phyloP scores from a whole-genome alignment of 208 protist species.

The Blastocrithidia nonstop region DNA sequence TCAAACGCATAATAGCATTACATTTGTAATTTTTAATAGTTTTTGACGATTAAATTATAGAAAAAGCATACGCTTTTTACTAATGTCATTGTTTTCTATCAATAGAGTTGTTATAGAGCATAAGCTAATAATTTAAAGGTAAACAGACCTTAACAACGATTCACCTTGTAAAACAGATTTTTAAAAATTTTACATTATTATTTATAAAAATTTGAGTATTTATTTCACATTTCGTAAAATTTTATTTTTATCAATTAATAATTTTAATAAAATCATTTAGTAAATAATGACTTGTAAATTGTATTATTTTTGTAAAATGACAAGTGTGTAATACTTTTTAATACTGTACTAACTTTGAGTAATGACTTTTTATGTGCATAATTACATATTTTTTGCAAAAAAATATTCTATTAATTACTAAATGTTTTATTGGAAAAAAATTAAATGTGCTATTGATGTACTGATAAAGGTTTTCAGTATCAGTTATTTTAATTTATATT shows the following conservation, averaged over 20 bases:
- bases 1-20: too few species aligned
- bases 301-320: neutral
- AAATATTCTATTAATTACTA: slow-evolving; percentile 1
- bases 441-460: neutral
- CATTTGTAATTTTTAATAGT: too few species aligned
- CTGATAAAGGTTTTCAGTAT: neutral
- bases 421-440: slow-evolving; percentile 1
- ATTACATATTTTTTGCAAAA: neutral
- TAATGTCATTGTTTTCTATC: too few species aligned
- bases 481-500: neutral
- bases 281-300: neutral
- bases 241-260: neutral
- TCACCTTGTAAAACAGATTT: too few species aligned
- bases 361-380: neutral
- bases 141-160: too few species aligned
- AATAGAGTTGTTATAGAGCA: too few species aligned
- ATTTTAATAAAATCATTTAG: neutral
- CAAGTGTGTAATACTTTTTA: neutral
- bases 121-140: too few species aligned
- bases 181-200: too few species aligned
- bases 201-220: neutral
- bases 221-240: neutral
- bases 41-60: too few species aligned
- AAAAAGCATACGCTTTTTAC: too few species aligned
- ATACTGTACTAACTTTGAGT: slow-evolving; percentile 1